Conservation (phyloP, 305 asterid species). For the Fraxinus platypoda region DNA sequence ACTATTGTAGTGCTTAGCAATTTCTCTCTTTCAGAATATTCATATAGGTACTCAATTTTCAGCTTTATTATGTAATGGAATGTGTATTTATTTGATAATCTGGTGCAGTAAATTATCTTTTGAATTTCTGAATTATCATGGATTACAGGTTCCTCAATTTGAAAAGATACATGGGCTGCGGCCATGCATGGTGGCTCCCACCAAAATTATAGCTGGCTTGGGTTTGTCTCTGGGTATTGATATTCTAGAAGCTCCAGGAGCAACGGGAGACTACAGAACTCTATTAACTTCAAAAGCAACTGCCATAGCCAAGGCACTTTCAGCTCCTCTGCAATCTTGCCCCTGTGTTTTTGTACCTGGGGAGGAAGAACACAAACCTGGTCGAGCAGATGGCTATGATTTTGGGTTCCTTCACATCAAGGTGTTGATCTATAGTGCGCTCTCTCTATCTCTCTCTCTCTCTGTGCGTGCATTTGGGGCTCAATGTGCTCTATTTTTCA, state of each 20-base stretch:
- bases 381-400: conserved; percentile 71
- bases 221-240: conserved; percentile 94
- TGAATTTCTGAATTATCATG: conserved; percentile 2
- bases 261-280: conserved; percentile 93
- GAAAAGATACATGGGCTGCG: conserved; percentile 63
- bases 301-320: conserved; percentile 76
- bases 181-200: conserved; percentile 98
- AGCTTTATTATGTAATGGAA: too few relatives aligned
- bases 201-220: conserved; percentile 94
- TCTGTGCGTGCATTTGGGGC: not conserved
- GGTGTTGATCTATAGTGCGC: conserved; percentile 36
- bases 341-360: conserved; percentile 92
- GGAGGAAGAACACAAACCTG: conserved; percentile 79
- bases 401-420: conserved; percentile 93
- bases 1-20: not conserved
- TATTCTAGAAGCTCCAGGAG: conserved; percentile 93
- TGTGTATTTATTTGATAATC: too few relatives aligned
- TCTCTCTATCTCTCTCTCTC: not conserved
- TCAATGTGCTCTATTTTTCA: not conserved
- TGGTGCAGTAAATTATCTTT: not conserved
- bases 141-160: conserved; percentile 70
- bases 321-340: conserved; percentile 61
- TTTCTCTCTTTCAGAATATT: not conserved
- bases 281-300: conserved; percentile 84
- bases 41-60: too few relatives aligned